Percentiles rank a stretch among this genome's conserved stretches.
Conservation (phyloP, 2,329 filamentous ascomycete genomes). For the Ophiostoma tasmaniense region DNA sequence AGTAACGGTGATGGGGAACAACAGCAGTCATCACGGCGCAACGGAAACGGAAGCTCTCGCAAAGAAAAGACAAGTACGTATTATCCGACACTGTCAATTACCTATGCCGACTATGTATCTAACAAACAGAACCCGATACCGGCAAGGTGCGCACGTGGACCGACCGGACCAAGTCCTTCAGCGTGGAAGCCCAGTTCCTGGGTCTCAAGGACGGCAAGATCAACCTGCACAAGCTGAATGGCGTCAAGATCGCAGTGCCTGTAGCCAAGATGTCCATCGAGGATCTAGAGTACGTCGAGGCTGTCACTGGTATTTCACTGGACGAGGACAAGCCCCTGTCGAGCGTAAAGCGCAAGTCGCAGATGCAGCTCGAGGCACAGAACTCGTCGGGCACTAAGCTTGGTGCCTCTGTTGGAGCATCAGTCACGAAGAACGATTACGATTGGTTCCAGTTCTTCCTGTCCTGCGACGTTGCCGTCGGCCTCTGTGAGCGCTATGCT, state of each 20-base stretch:
- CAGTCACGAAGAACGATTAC: conserved; percentile 71
- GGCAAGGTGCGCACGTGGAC: conserved; percentile 86
- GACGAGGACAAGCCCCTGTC: conserved; percentile 92
- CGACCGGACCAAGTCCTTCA: conserved; percentile 90
- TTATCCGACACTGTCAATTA: not conserved
- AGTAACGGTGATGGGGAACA: conserved; percentile 43
- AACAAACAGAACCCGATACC: conserved; percentile 62
- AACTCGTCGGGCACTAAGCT: conserved; percentile 31
- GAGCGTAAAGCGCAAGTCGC: conserved; percentile 54
- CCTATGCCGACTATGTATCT: not conserved
- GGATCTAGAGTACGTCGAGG: conserved; percentile 92
- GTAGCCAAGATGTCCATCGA: conserved; percentile 91
- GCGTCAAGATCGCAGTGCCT: conserved; percentile 95
- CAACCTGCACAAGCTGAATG: conserved; percentile 94
- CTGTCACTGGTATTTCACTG: conserved; percentile 73
- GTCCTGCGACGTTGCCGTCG: conserved; percentile 80
- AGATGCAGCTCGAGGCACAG: conserved; percentile 23
- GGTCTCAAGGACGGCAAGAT: conserved; percentile 88
- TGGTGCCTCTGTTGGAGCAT: conserved; percentile 55
- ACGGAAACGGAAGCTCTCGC: conserved; percentile 41
- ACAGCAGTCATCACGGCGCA: conserved; percentile 53
- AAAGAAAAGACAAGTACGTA: conserved; percentile 50
- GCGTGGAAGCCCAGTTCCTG: conserved; percentile 92
- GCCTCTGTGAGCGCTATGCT: conserved; percentile 89
- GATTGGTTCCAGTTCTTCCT: conserved; percentile 99